Evolutionary conservation across 1,139 yeast species (phyloP), one percentile per base, ranked within the genome.

Genomic region (Wickerhamomyces sp.): DNA sequence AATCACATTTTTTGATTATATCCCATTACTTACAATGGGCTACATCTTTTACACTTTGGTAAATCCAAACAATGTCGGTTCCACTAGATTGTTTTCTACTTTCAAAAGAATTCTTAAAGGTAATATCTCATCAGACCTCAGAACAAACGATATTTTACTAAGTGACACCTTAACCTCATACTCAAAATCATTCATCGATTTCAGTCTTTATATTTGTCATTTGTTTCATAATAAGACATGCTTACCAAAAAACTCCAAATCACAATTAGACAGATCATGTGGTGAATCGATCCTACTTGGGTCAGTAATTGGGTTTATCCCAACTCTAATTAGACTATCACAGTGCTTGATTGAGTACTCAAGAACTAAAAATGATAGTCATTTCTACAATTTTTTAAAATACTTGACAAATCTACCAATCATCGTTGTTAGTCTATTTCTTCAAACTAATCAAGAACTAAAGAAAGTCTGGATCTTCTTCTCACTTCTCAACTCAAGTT

Each of bases 81-180:
- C 76, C 44, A 58, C 64, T 35, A 63, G 82, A 40, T 65, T 75
- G 31, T 65, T 65, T 51, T 62, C 77, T 42, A 76, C 87, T 18
- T 54, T 77, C 50, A 67, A 71, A 55, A 65, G 96, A 52, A 68
- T 84, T 42, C 41, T 76, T 26, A 40, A 67, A 41, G 89, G 94
- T 7, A 67, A 71, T 10, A 77, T 85, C 49, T 81, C 84, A 54
- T 55, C 65, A 27, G 71, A 75, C 3, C 68, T 79, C 66, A 71
- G 96, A 58, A 80, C 87, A 30, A 85, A 87, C 48, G 96, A 90
- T 60, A 85, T 89, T 41, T 66, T 91, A 47, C 64, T 89, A 10
- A 81, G 95, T 8, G 97, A 90, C 68, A 80, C 89, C 6, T 67
- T 90, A 43, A 84, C 93, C 1, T 87, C 96, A 0, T 89, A 84